Base-by-base conservation (phyloP, 208 protist genomes). In the Trypanosoma lewisi region DNA sequence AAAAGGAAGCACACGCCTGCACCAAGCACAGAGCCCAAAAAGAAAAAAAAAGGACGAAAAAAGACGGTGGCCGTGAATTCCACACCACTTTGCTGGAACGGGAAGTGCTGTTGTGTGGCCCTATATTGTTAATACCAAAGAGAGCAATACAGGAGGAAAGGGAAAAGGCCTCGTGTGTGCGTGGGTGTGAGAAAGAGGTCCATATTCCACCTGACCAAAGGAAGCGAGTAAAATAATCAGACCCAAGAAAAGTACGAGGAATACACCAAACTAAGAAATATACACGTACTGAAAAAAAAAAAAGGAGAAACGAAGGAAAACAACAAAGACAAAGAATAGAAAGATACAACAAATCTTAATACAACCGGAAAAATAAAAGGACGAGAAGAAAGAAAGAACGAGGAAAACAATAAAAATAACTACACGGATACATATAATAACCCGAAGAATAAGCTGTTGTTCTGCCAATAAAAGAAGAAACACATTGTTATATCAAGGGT, bases 381-480 rank as follows among this genome's bases (percentile, higher is more conserved):
- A 6, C 28, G 7, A 39, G 28, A 4, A 28, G 28, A 16, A 23
- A 27, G 23, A 19, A 21, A 23, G 1, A 52, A 31, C 11, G 6
- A 52, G 27, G 11, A 33, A 2, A 14, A 33, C 52, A 19, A 58
- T 7, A 45, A 4, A 58, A n/a, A 41, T 17, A 45, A 4, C 27
- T 17, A 45, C 8, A 25, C 19, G 45, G n/a, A 59, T n/a, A 42
- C 14, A 59, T 42, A 50, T 28, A 50, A 49, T 48, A 50, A 34
- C n/a, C n/a, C n/a, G n/a, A n/a, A 4, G n/a, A 51, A 50, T 34
- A 51, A 51, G n/a, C 36, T 19, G 12, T 30, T 6, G 37, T 6
- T 31, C n/a, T 47, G 9, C 7, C 4, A 33, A 7, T 11, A 58
- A n/a, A 33, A 19, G 14, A 58, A n/a, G n/a, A n/a, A n/a, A n/a